Evolutionary conservation across 2,329 filamentous ascomycete genomes (phyloP).

Genomic region (Allantophomopsis lycopodina): DNA sequence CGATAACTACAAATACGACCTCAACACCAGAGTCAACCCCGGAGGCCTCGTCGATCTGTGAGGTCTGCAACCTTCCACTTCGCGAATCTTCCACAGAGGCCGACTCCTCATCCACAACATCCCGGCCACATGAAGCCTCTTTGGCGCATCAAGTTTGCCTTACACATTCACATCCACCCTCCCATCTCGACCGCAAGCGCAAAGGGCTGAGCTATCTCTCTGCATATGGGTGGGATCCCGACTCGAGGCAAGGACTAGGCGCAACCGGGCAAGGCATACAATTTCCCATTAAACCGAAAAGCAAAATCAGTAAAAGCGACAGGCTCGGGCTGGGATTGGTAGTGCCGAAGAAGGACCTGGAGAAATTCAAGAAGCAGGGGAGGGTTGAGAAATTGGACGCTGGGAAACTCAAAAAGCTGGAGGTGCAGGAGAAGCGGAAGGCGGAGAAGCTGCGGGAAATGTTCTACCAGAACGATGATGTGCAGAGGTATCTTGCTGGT

Average conservation of each 20-base stretch:
- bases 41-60: slow-evolving; percentile 25
- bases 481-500: slow-evolving; percentile 48
- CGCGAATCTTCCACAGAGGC: slow-evolving; percentile 22
- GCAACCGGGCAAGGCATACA: slow-evolving; percentile 53
- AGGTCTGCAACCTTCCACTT: slow-evolving; percentile 47
- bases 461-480: background rate
- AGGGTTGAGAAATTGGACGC: slow-evolving; percentile 45
- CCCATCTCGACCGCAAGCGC: slow-evolving; percentile 52
- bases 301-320: slow-evolving; percentile 49
- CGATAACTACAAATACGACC: background rate
- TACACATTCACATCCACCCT: slow-evolving; percentile 57
- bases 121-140: slow-evolving; percentile 39
- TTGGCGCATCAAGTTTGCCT: slow-evolving; percentile 61
- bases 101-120: slow-evolving; percentile 12
- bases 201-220: slow-evolving; percentile 56
- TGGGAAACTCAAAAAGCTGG: slow-evolving; percentile 52
- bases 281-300: slow-evolving; percentile 54
- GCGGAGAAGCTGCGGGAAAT: background rate
- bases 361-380: slow-evolving; percentile 22
- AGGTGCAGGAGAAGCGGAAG: slow-evolving; percentile 40
- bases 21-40: background rate
- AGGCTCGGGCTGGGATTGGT: slow-evolving; percentile 58
- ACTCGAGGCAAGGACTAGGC: slow-evolving; percentile 59
- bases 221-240: slow-evolving; percentile 62
- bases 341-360: slow-evolving; percentile 18